phyloP scores from a whole-genome alignment of 2,329 filamentous ascomycete genomes.

The Monilinia aucupariae region DNA sequence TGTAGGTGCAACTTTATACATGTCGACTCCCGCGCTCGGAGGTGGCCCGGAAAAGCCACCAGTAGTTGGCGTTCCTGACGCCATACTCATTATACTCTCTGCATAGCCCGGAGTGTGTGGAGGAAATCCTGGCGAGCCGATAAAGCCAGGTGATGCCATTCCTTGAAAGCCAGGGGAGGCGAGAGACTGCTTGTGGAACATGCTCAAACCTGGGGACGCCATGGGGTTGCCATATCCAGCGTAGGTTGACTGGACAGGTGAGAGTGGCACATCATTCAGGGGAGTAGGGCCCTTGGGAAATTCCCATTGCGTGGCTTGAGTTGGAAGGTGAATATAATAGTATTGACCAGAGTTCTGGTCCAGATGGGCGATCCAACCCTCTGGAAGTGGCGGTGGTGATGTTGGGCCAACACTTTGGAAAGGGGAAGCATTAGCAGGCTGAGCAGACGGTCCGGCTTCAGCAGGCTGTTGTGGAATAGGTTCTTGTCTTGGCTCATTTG shows the following conservation, averaged over 20 bases:
- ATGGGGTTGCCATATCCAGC: conserved; percentile 62
- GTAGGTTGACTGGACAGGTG: conserved; percentile 55
- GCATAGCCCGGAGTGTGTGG: conserved; percentile 80
- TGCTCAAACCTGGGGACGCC: conserved; percentile 56
- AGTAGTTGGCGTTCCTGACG: conserved; percentile 66
- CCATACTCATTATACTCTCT: conserved; percentile 78
- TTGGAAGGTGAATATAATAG: conserved; percentile 95
- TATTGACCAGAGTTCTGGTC: conserved; percentile 96
- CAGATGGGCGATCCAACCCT: conserved; percentile 96
- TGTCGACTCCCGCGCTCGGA: conserved; percentile 79
- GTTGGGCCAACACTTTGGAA: conserved; percentile 56
- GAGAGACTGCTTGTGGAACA: conserved; percentile 57
- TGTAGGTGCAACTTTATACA: conserved; percentile 88
- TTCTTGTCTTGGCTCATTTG: conserved; percentile 64
- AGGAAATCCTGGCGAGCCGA: conserved; percentile 68
- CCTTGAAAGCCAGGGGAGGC: conserved; percentile 35
- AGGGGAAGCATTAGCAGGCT: conserved; percentile 37
- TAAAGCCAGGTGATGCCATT: conserved; percentile 14
- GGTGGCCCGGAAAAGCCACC: conserved; percentile 87
- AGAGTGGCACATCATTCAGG: conserved; percentile 73
- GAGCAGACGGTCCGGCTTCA: conserved; percentile 27
- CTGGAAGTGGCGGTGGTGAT: conserved; percentile 86
- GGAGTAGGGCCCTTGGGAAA: conserved; percentile 95
- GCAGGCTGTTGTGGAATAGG: conserved; percentile 24
- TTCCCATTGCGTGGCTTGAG: conserved; percentile 97